Evolutionary conservation across 441 rosid genomes (phyloP), one percentile per base, ranked within the genome.

Genomic region (Gossypium davidsonii): DNA sequence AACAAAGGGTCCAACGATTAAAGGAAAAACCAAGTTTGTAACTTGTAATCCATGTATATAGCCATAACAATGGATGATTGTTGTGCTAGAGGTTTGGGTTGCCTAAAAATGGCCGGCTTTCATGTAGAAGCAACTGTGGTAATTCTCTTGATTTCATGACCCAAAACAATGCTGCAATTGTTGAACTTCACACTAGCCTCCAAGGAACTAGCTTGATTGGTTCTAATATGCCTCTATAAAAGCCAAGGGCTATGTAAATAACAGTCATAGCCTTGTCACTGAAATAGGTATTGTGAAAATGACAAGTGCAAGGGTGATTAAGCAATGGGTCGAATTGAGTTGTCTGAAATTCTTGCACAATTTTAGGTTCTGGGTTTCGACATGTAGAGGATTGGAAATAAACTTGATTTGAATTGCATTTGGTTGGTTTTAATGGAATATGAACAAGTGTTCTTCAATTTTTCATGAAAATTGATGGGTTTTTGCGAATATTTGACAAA

Each of bases 231-330:
- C 77, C 76, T 53, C 58, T 17, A 53, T 61, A 58, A 86, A 72
- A 74, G 71, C 74, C 42, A 76, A 52, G 80, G 90, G 83, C 76
- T 68, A 12, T 81, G 90, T 90, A 84, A 77, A 88, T 85, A 78
- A 73, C 44, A 79, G 49, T 28, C 76, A 66, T 72, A 72, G 74
- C 79, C 78, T 75, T 39, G 71, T 67, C 75, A 53, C 74, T 42
- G 57, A 70, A 66, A 77, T 31, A 31, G 37, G 7, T 31, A 31
- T 31, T 31, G 7, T 31, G 37, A 4, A 31, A 31, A 31, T 4
- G 6, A 31, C 7, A 31, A 31, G 7, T 5, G 7, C 1, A 31
- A 31, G 7, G 37, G 37, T 31, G 37, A 31, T 31, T 31, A 31
- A 31, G 37, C 1, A 31, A 5, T 31, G 7, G 37, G 7, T 5